Evolutionary conservation across 148 eudicot species (phyloP).

Genomic region (Rhododendron griersonianum): DNA sequence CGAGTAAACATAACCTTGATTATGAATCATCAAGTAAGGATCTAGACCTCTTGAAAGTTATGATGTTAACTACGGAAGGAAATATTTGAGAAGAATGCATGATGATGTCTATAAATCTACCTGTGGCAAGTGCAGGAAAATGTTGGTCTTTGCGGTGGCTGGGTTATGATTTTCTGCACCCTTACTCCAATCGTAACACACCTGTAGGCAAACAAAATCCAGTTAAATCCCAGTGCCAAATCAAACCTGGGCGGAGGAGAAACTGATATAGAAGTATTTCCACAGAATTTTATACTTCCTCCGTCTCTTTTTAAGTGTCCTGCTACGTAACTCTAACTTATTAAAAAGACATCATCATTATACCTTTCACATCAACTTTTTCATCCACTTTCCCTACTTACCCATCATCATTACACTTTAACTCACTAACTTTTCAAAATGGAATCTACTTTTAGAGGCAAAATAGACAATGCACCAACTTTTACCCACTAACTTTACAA

Average conservation of each 20-base stretch:
- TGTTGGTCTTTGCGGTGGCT: conserved; percentile 62
- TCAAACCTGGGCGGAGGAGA: not conserved
- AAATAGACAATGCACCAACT: too few relatives aligned
- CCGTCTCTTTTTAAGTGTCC: too few relatives aligned
- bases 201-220: conserved; percentile 28
- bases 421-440: too few relatives aligned
- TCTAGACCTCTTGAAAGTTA: not conserved
- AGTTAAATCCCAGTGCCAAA: not conserved
- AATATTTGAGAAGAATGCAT: not conserved
- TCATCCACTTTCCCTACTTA: too few relatives aligned
- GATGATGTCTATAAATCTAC: conserved; percentile 19
- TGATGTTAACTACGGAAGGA: not conserved
- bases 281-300: not conserved
- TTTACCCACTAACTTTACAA: too few relatives aligned
- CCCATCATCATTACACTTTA: too few relatives aligned
- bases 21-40: not conserved
- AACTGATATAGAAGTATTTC: not conserved
- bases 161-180: conserved; percentile 99
- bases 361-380: too few relatives aligned
- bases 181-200: conserved; percentile 97
- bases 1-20: not conserved
- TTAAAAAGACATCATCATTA: too few relatives aligned
- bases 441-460: too few relatives aligned
- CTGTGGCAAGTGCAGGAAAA: conserved; percentile 75
- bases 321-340: too few relatives aligned